These are phyloP conservation scores for Lactifluus rugatus DNA, from an alignment of 768 basidiomycete species.

Conservation along the genomic window DNA sequence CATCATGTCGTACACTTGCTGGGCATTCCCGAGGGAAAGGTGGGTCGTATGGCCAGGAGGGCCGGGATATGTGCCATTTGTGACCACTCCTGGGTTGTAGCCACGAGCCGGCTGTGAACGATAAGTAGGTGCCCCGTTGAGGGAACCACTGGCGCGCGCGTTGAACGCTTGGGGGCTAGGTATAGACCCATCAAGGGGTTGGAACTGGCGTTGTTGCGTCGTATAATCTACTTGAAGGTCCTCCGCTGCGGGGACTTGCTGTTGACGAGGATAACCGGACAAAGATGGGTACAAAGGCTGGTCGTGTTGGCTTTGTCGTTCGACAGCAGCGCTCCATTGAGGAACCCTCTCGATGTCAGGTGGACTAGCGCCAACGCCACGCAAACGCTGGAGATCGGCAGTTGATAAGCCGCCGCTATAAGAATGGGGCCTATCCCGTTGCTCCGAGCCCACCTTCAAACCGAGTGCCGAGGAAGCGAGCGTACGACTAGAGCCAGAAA, in stretches of 20 bases:
- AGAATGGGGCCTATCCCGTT: slow-evolving; percentile 71
- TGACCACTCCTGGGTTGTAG: slow-evolving; percentile 44
- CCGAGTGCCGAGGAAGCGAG: slow-evolving; percentile 43
- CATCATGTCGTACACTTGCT: slow-evolving; percentile 71
- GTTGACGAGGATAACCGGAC: slow-evolving; percentile 36
- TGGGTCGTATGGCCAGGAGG: slow-evolving; percentile 52
- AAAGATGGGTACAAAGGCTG: slow-evolving; percentile 60
- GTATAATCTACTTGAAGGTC: slow-evolving; percentile 45
- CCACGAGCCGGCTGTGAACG: slow-evolving; percentile 49
- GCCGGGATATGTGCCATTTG: slow-evolving; percentile 33
- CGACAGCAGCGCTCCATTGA: slow-evolving; percentile 25
- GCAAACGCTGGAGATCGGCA: slow-evolving; percentile 65
- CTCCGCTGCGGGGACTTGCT: slow-evolving; percentile 21
- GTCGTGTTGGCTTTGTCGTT: slow-evolving; percentile 25
- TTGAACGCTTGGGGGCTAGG: slow-evolving; percentile 29
- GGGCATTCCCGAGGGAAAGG: slow-evolving; percentile 61
- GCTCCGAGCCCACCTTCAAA: slow-evolving; percentile 48
- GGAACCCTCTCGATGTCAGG: slow-evolving; percentile 21
- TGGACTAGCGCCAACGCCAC: slow-evolving; percentile 45
- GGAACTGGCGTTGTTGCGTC: slow-evolving; percentile 48
- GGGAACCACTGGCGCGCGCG: slow-evolving; percentile 44
- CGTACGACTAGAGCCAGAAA: slow-evolving; percentile 45
- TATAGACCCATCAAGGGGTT: slow-evolving; percentile 32
- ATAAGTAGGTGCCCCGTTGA: slow-evolving; percentile 43
- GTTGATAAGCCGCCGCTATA: slow-evolving; percentile 70